Conservation (phyloP, 164 flowering plant species). For the Litsea cubeba region DNA sequence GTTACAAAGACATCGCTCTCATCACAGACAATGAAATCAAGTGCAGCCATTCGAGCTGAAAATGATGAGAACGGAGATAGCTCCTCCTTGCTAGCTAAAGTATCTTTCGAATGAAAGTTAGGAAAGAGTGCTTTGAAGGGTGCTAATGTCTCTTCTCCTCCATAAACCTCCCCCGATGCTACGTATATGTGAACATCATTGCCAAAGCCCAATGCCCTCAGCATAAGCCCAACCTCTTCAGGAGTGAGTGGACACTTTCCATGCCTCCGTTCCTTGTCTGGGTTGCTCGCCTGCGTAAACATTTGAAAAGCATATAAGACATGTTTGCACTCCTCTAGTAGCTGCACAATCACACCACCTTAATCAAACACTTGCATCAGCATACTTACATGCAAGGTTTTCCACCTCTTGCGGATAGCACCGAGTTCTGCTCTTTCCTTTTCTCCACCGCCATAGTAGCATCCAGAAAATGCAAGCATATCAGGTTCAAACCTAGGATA, state of each 20-base stretch:
- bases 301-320: not conserved
- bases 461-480: constrained; percentile 99
- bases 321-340: not conserved
- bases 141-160: constrained; percentile 85
- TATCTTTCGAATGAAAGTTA: constrained; percentile 81
- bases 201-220: constrained; percentile 92
- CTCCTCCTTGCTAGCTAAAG: constrained; percentile 72
- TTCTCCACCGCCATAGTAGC: constrained; percentile 97
- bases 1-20: constrained; percentile 98
- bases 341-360: not conserved
- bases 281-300: constrained; percentile 58
- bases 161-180: constrained; percentile 95
- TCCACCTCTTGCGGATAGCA: constrained; percentile 90
- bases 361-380: not conserved
- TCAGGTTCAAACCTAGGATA: constrained; percentile 90
- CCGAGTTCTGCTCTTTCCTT: constrained; percentile 78
- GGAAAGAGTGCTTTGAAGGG: constrained; percentile 88
- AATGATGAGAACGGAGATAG: constrained; percentile 63
- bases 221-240: constrained; percentile 93
- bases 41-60: constrained; percentile 98
- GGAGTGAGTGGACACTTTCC: constrained; percentile 99
- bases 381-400: constrained; percentile 82
- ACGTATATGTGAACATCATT: constrained; percentile 88
- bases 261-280: constrained; percentile 88
- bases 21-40: constrained; percentile 93